phyloP scores from a whole-genome alignment of 2,329 filamentous ascomycete genomes.

The Monosporascus sp. region DNA sequence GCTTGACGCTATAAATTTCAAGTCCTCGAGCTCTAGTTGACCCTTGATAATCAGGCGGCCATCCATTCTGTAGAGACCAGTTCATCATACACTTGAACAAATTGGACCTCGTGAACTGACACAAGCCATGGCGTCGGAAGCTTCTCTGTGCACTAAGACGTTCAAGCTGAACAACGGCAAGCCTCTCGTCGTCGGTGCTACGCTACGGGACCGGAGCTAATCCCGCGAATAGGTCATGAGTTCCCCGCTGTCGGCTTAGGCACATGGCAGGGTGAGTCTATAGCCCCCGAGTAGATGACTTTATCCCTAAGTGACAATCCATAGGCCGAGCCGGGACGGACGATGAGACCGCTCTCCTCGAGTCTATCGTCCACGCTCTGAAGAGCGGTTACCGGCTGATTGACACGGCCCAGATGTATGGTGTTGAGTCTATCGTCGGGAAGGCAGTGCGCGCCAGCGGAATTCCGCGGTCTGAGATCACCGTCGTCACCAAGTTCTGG shows the following conservation, averaged over 20 bases:
- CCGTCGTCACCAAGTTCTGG: constrained; percentile 24
- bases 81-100: no score
- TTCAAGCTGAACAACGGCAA: constrained; percentile 13
- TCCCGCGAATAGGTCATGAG: constrained; percentile 3
- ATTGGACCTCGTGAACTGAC: no score
- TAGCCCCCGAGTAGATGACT: neutral
- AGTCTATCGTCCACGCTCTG: constrained; percentile 12
- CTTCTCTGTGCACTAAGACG: constrained; percentile 10
- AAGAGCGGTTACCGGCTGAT: constrained; percentile 25
- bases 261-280: constrained; percentile 19
- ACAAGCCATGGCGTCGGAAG: neutral
- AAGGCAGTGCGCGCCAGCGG: constrained; percentile 26
- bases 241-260: constrained; percentile 19
- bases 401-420: constrained; percentile 24
- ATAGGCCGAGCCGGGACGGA: constrained; percentile 3
- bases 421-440: constrained; percentile 24
- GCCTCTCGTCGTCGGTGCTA: neutral
- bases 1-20: no score
- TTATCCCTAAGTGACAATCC: neutral
- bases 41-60: no score
- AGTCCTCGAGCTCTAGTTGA: no score
- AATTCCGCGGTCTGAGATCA: constrained; percentile 28
- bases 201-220: neutral
- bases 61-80: no score
- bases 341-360: constrained; percentile 18